Evolutionary conservation across 116 monocot genomes (phyloP).

Genomic region (Papilionanthe hybrid): DNA sequence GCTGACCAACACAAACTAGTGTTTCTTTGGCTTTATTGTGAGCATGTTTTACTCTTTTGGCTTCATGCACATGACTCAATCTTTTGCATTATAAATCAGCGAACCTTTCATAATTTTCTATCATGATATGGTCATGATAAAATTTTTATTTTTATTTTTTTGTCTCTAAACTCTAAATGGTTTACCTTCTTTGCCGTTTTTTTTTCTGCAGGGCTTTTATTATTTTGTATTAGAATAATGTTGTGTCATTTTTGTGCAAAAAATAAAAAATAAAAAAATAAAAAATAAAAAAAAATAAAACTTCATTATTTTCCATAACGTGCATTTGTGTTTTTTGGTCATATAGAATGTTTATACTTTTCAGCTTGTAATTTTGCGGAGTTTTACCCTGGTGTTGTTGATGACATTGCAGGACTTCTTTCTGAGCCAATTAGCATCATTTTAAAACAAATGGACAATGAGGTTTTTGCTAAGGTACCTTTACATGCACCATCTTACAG

Average conservation of each 20-base stretch:
- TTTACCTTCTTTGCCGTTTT: neutral
- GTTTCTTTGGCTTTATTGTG: neutral
- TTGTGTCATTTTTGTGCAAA: neutral
- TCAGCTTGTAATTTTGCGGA: neutral
- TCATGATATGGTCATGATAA: too few species aligned
- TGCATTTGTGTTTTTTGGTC: neutral
- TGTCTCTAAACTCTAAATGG: neutral
- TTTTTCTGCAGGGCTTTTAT: neutral
- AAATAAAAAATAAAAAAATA: neutral
- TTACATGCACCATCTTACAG: neutral
- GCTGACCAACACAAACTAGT: neutral
- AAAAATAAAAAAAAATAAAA: neutral
- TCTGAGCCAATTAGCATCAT: constrained; percentile 16
- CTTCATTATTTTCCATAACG: neutral
- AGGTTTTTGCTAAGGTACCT: constrained; percentile 16
- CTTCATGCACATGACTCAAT: too few species aligned
- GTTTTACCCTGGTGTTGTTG: constrained; percentile 1
- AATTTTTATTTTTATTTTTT: too few species aligned
- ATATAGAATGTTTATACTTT: neutral
- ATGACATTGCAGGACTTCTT: constrained; percentile 20
- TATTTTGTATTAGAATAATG: neutral
- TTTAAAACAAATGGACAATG: constrained; percentile 15
- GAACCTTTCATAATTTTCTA: too few species aligned
- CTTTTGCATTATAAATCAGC: too few species aligned
- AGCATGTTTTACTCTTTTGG: neutral